Evolutionary conservation across 768 basidiomycete genomes (phyloP).

Genomic region (Steccherinum ochraceum): DNA sequence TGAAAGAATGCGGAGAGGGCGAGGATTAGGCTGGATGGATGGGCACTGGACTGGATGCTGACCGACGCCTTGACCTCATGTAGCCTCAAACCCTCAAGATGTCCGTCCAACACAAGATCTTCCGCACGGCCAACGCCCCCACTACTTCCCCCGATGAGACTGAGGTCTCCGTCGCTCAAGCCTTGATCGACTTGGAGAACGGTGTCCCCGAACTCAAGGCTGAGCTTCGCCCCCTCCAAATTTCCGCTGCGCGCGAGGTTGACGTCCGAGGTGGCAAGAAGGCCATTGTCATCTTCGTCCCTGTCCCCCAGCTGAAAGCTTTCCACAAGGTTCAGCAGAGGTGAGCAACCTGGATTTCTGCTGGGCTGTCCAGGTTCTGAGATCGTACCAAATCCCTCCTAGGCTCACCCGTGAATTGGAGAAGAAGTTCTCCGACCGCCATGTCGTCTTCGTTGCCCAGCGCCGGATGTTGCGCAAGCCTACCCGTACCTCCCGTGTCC

Average conservation of each 20-base stretch:
- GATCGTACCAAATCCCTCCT: too few relatives aligned
- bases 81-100: slow-evolving; percentile 42
- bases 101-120: slow-evolving; percentile 84
- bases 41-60: slow-evolving; percentile 36
- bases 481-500: slow-evolving; percentile 84
- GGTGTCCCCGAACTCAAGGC: slow-evolving; percentile 97
- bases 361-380: not conserved
- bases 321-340: slow-evolving; percentile 98
- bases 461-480: slow-evolving; percentile 98
- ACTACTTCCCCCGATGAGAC: slow-evolving; percentile 83
- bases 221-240: slow-evolving; percentile 92
- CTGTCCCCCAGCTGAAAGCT: slow-evolving; percentile 94
- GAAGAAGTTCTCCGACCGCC: slow-evolving; percentile 99
- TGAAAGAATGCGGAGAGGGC: slow-evolving; percentile 16
- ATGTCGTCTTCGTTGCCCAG: slow-evolving; percentile 98
- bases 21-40: slow-evolving; percentile 53
- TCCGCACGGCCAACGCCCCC: slow-evolving; percentile 95
- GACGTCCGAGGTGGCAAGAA: slow-evolving; percentile 99
- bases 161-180: slow-evolving; percentile 89
- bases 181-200: slow-evolving; percentile 95
- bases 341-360: too few relatives aligned
- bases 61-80: slow-evolving; percentile 14
- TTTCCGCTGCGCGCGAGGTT: slow-evolving; percentile 97
- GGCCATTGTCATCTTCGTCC: slow-evolving; percentile 98
- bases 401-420: slow-evolving; percentile 98